phyloP scores from a whole-genome alignment of 169 alveolate species.

The Cryptosporidium sp. region DNA sequence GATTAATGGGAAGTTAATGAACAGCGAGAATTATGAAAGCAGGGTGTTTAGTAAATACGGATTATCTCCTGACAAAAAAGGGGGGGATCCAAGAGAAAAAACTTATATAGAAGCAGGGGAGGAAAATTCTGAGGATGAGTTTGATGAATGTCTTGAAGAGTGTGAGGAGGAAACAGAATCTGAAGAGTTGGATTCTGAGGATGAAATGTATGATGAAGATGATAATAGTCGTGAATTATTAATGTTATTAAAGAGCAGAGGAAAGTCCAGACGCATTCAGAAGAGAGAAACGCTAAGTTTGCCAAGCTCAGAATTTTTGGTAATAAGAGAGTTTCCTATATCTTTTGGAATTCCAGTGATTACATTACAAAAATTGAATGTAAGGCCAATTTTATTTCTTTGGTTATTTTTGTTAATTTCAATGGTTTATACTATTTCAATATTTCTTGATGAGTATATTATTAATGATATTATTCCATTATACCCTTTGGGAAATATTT shows the following conservation, averaged over 20 bases:
- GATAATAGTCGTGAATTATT: conserved; percentile 15
- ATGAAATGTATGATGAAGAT: background rate
- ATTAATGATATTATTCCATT: conserved; percentile 52
- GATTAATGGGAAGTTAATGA: conserved; percentile 5
- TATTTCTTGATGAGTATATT: conserved; percentile 32
- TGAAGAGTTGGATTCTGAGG: conserved; percentile 27
- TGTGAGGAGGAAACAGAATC: conserved; percentile 6
- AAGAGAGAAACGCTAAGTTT: conserved; percentile 13
- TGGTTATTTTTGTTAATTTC: conserved; percentile 9
- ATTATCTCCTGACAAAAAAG: background rate
- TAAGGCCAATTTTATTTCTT: conserved; percentile 23
- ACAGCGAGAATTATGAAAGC: conserved; percentile 18
- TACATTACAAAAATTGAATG: conserved; percentile 31
- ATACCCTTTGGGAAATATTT: background rate
- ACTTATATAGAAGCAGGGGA: background rate
- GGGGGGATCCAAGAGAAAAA: background rate
- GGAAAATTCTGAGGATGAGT: background rate
- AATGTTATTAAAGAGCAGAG: conserved; percentile 3
- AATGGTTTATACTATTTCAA: background rate
- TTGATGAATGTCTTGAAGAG: background rate
- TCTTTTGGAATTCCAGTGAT: conserved; percentile 54
- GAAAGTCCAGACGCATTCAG: background rate
- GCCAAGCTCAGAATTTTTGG: conserved; percentile 46
- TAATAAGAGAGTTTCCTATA: conserved; percentile 28
- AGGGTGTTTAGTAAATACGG: background rate